Percentiles rank a stretch among this genome's conserved stretches.
Conservation (phyloP, 2,329 filamentous ascomycete species). For the Didymella arachidicola region DNA sequence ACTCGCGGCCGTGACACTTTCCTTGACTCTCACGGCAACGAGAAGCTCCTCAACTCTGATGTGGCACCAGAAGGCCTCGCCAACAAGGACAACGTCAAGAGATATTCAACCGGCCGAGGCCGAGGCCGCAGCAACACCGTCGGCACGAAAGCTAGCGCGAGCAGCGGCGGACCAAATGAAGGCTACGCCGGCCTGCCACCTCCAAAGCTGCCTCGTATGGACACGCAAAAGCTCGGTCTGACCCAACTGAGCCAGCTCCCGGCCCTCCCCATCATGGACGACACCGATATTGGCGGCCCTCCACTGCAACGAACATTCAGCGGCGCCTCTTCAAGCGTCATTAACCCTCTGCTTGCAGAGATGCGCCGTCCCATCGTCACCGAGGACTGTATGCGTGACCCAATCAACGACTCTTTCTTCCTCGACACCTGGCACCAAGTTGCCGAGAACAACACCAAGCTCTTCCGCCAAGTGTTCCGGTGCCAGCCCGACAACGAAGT, state of each 20-base stretch:
- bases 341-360: slow-evolving; percentile 65
- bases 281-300: slow-evolving; percentile 83
- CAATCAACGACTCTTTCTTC: slow-evolving; percentile 81
- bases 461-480: slow-evolving; percentile 92
- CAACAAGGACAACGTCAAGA: slow-evolving; percentile 54
- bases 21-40: slow-evolving; percentile 68
- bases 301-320: slow-evolving; percentile 64
- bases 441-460: slow-evolving; percentile 92
- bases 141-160: slow-evolving; percentile 40
- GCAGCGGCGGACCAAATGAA: slow-evolving; percentile 39
- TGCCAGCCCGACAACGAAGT: slow-evolving; percentile 98
- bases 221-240: slow-evolving; percentile 73
- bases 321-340: slow-evolving; percentile 56
- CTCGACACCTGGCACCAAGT: slow-evolving; percentile 87
- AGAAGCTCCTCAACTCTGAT: slow-evolving; percentile 71
- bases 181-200: slow-evolving; percentile 66
- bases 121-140: slow-evolving; percentile 44
- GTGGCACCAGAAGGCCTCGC: slow-evolving; percentile 67
- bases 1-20: slow-evolving; percentile 75
- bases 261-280: slow-evolving; percentile 72
- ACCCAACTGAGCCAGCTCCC: slow-evolving; percentile 74
- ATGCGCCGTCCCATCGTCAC: slow-evolving; percentile 77
- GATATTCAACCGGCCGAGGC: slow-evolving; percentile 50
- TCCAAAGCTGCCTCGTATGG: slow-evolving; percentile 65
- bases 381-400: slow-evolving; percentile 94